Evolutionary conservation across 345 rosid genomes (phyloP).

Genomic region (Angophora floribunda): DNA sequence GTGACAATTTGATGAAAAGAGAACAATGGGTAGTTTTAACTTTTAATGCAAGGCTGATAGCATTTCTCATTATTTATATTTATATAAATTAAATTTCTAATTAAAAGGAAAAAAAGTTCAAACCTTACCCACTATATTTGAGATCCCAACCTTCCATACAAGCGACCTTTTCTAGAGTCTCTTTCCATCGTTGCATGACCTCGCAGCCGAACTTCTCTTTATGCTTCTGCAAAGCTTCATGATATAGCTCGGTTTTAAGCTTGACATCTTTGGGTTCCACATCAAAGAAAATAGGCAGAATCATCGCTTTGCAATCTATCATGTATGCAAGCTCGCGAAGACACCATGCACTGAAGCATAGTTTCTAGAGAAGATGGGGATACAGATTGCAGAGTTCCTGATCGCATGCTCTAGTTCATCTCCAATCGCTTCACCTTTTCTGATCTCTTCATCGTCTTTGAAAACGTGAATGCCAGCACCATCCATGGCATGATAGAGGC

Average conservation of each 20-base stretch:
- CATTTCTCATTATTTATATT: too few relatives aligned
- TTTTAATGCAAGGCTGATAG: too few relatives aligned
- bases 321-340: not conserved
- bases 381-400: not conserved
- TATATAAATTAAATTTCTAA: accelerated
- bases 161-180: not conserved
- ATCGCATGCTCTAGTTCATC: too few relatives aligned
- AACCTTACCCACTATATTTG: not conserved
- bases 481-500: too few relatives aligned
- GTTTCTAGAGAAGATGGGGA: not conserved
- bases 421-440: too few relatives aligned
- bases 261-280: not conserved
- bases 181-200: not conserved
- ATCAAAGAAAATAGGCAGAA: not conserved
- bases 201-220: not conserved
- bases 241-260: not conserved
- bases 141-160: not conserved
- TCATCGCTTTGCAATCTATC: not conserved
- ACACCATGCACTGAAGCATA: not conserved
- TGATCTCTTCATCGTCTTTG: too few relatives aligned
- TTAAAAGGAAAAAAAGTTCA: too few relatives aligned
- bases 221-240: not conserved
- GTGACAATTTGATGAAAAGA: not conserved
- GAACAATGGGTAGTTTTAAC: not conserved
- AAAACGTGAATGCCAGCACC: too few relatives aligned